Conservation (phyloP, 1,284 basidiomycete genomes). For the Pisolithus thermaeus region DNA sequence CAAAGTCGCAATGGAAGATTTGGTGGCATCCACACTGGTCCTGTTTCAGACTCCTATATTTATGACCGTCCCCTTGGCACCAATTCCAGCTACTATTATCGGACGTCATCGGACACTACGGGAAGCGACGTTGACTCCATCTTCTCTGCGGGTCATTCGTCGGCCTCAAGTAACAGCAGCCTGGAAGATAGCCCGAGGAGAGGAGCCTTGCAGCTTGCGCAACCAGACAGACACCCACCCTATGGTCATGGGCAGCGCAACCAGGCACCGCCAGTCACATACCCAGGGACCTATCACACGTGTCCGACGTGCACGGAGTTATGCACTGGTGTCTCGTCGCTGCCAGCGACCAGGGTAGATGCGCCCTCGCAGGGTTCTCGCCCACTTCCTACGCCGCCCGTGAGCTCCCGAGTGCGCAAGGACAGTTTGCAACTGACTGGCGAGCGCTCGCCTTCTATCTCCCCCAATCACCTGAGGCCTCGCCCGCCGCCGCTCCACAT, state of each 20-base stretch:
- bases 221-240: slow-evolving; percentile 19
- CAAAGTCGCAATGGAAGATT: slow-evolving; percentile 22
- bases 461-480: slow-evolving; percentile 19
- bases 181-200: slow-evolving; percentile 31
- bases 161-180: slow-evolving; percentile 47
- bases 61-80: slow-evolving; percentile 50
- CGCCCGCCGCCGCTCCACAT: slow-evolving; percentile 27
- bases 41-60: slow-evolving; percentile 42
- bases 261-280: slow-evolving; percentile 20
- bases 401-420: slow-evolving; percentile 28
- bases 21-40: slow-evolving; percentile 38
- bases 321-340: slow-evolving; percentile 24
- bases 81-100: slow-evolving; percentile 46
- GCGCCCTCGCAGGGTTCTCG: slow-evolving; percentile 19
- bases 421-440: slow-evolving; percentile 31
- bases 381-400: slow-evolving; percentile 27
- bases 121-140: slow-evolving; percentile 35
- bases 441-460: slow-evolving; percentile 20
- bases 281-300: slow-evolving; percentile 23
- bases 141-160: slow-evolving; percentile 37
- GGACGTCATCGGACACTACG: slow-evolving; percentile 38
- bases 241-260: slow-evolving; percentile 11
- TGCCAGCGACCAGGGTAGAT: slow-evolving; percentile 20
- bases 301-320: slow-evolving; percentile 29
- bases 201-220: slow-evolving; percentile 19